phyloP scores from a whole-genome alignment of 805 yeast genomes.

The Nakazawaea siamensis region DNA sequence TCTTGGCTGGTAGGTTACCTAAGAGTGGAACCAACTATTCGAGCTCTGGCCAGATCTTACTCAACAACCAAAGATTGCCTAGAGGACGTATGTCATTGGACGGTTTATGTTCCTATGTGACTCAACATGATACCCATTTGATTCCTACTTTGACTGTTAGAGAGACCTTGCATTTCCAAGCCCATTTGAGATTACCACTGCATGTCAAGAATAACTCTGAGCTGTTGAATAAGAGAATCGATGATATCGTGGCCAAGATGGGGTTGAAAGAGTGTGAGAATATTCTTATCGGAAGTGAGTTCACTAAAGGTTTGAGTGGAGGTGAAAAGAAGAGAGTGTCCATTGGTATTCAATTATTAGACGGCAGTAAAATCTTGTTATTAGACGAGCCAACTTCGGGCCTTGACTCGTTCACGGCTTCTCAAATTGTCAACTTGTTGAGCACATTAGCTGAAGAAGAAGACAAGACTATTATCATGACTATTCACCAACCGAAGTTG shows the following conservation, averaged over 20 bases:
- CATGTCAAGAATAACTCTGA: conserved; percentile 20
- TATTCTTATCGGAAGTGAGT: conserved; percentile 55
- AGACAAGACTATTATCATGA: conserved; percentile 57
- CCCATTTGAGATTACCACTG: conserved; percentile 52
- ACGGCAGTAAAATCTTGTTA: conserved; percentile 62
- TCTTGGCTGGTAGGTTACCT: conserved; percentile 50
- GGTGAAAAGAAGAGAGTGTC: conserved; percentile 81
- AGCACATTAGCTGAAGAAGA: conserved; percentile 42
- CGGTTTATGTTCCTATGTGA: conserved; percentile 62
- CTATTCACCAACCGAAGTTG: conserved; percentile 80
- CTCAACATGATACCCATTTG: conserved; percentile 73
- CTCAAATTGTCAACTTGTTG: conserved; percentile 54
- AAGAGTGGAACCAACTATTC: conserved; percentile 16
- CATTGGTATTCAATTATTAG: conserved; percentile 70
- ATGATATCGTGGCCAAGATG: conserved; percentile 51
- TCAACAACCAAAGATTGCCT: conserved; percentile 31
- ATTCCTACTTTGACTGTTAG: conserved; percentile 66
- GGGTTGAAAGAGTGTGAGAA: conserved; percentile 75
- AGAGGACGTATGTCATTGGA: conserved; percentile 21
- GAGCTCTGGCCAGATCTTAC: conserved; percentile 30
- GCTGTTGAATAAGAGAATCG: conserved; percentile 40
- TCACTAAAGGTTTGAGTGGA: conserved; percentile 60
- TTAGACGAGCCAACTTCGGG: conserved; percentile 91
- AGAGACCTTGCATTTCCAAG: conserved; percentile 70
- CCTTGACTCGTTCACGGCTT: conserved; percentile 71